phyloP scores from a whole-genome alignment of 306 rosid genomes.

The Vigna nakashimae region DNA sequence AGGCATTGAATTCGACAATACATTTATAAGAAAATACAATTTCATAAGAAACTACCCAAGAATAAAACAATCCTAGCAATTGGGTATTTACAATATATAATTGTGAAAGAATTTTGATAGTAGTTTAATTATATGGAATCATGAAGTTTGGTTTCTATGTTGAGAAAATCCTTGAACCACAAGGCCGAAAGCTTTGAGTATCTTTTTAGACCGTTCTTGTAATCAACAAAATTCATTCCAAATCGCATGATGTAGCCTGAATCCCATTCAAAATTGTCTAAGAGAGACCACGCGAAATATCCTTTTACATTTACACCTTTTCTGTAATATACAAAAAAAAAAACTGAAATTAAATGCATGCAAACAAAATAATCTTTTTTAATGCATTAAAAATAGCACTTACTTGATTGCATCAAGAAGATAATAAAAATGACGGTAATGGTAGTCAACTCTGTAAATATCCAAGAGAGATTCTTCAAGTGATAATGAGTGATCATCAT shows the following conservation, averaged over 20 bases:
- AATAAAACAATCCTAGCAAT: not conserved
- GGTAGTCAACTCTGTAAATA: constrained; percentile 55
- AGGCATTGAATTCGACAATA: not conserved
- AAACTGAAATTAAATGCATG: not conserved
- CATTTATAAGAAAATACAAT: not conserved
- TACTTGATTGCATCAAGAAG: constrained; percentile 57
- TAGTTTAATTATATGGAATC: not conserved
- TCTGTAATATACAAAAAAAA: constrained; percentile 9
- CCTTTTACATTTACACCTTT: constrained; percentile 63
- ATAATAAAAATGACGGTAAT: constrained; percentile 54
- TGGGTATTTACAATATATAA: not conserved
- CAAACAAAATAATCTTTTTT: not conserved
- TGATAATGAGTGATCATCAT: constrained; percentile 48
- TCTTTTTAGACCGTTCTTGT: constrained; percentile 49
- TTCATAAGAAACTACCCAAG: not conserved
- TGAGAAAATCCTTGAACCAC: constrained; percentile 64
- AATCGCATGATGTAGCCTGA: constrained; percentile 52
- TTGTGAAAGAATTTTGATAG: not conserved
- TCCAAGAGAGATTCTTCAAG: constrained; percentile 56
- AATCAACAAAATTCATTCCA: constrained; percentile 63
- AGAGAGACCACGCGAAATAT: constrained; percentile 69
- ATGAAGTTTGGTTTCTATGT: not conserved
- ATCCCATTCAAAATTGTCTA: constrained; percentile 67
- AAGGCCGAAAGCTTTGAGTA: constrained; percentile 54
- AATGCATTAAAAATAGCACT: not conserved